phyloP scores from a whole-genome alignment of 345 rosid genomes.

The Anastatica hierochuntica region DNA sequence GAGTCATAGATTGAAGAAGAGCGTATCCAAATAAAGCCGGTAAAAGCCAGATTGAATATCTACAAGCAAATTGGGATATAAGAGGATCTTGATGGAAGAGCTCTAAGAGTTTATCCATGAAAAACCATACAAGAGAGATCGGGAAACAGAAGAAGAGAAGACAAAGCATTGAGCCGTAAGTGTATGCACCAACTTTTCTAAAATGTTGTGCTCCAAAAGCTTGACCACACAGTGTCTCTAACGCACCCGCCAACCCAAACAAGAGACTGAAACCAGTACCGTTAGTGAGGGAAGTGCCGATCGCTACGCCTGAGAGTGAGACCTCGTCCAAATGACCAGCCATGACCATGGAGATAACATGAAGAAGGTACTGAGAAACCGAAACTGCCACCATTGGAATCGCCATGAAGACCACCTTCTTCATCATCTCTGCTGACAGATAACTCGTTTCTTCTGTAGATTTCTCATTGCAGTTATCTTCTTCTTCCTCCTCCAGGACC shows the following conservation, averaged over 20 bases:
- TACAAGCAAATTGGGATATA: slow-evolving; percentile 31
- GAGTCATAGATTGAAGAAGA: slow-evolving; percentile 29
- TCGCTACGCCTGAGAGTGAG: slow-evolving; percentile 17
- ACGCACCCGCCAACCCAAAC: slow-evolving; percentile 35
- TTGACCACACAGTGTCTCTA: slow-evolving; percentile 32
- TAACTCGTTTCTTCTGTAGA: not conserved
- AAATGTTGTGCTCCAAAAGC: slow-evolving; percentile 49
- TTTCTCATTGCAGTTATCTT: not conserved
- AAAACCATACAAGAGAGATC: slow-evolving; percentile 31
- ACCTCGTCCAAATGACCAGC: slow-evolving; percentile 11
- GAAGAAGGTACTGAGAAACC: slow-evolving; percentile 18
- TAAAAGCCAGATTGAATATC: slow-evolving; percentile 33
- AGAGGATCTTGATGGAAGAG: slow-evolving; percentile 33
- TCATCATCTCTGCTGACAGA: slow-evolving; percentile 17
- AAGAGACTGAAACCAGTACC: slow-evolving; percentile 21
- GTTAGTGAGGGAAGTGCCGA: slow-evolving; percentile 22
- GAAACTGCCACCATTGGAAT: slow-evolving; percentile 29
- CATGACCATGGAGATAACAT: slow-evolving; percentile 25
- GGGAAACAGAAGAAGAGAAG: slow-evolving; percentile 28
- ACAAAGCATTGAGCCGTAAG: slow-evolving; percentile 28
- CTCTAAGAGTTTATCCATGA: slow-evolving; percentile 32
- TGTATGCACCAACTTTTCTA: slow-evolving; percentile 31
- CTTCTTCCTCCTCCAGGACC: slow-evolving; percentile 7
- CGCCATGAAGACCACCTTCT: slow-evolving; percentile 21
- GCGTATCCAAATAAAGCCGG: slow-evolving; percentile 35